A percentile compares a stretch with the other conserved stretches of the same genome.
Evolutionary conservation across 2,329 filamentous ascomycete species (phyloP).

Genomic region (Aureobasidium leucospermi): DNA sequence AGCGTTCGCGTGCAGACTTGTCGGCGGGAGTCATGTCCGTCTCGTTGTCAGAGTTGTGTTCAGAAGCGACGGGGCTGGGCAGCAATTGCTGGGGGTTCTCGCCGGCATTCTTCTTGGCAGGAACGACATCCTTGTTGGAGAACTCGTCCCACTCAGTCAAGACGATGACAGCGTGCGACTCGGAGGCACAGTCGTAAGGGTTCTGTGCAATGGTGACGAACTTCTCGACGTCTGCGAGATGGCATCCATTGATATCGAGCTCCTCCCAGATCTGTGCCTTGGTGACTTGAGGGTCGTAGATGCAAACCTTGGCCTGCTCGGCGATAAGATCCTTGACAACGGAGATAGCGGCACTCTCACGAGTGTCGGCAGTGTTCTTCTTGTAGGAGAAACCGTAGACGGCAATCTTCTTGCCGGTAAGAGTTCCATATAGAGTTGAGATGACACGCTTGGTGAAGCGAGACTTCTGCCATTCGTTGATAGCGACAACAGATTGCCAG

Average conservation of each 20-base stretch:
- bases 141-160: conserved; percentile 30
- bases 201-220: conserved; percentile 24
- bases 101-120: neutral
- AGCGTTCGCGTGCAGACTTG: conserved; percentile 8
- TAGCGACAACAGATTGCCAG: conserved; percentile 65
- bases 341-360: conserved; percentile 62
- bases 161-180: conserved; percentile 29
- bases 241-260: conserved; percentile 19
- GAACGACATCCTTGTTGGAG: conserved; percentile 24
- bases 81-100: conserved; percentile 3
- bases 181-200: conserved; percentile 27
- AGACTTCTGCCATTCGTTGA: conserved; percentile 68
- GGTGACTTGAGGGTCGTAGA: conserved; percentile 55
- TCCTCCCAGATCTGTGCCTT: conserved; percentile 29
- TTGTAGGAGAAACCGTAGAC: conserved; percentile 74
- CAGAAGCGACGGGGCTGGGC: conserved; percentile 7
- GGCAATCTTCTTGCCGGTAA: conserved; percentile 62
- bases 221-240: conserved; percentile 21
- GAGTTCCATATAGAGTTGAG: conserved; percentile 58
- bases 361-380: conserved; percentile 68
- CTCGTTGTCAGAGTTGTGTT: conserved; percentile 7
- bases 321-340: conserved; percentile 59
- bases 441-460: conserved; percentile 62
- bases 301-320: conserved; percentile 56
- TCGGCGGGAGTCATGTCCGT: conserved; percentile 10